These are phyloP conservation scores for Alternaria rosae DNA, from an alignment of 2,329 filamentous ascomycete genomes.

Conservation along the genomic window DNA sequence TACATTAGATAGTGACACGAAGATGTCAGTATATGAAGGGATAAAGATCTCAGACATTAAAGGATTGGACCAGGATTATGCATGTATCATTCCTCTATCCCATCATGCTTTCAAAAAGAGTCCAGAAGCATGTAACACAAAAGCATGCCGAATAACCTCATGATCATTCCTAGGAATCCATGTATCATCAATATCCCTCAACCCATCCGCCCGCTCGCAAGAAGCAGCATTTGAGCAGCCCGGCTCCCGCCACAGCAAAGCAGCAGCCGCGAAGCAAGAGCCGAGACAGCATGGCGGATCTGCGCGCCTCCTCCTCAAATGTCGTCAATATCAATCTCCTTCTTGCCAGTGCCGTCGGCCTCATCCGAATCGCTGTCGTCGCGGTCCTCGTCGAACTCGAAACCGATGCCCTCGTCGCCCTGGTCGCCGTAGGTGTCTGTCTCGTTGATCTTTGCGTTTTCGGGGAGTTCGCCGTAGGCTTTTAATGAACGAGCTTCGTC, in stretches of 20 bases:
- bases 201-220: constrained; percentile 49
- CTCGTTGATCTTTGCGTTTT: constrained; percentile 99
- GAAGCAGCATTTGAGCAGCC: constrained; percentile 51
- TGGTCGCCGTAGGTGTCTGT: constrained; percentile 92
- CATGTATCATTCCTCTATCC: constrained; percentile 10
- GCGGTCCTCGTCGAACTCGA: constrained; percentile 97
- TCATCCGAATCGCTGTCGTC: constrained; percentile 61
- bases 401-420: constrained; percentile 91
- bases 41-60: not conserved
- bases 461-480: constrained; percentile 95
- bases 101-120: constrained; percentile 1
- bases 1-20: too few relatives aligned
- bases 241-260: constrained; percentile 27
- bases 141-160: not conserved
- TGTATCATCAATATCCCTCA: not conserved
- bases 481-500: constrained; percentile 96
- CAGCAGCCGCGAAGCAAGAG: constrained; percentile 19
- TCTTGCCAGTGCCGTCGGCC: constrained; percentile 68
- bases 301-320: constrained; percentile 64
- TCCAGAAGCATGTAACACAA: not conserved
- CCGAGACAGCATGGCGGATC: constrained; percentile 51
- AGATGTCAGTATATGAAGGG: too few relatives aligned
- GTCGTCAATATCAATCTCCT: constrained; percentile 94
- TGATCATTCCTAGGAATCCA: not conserved
- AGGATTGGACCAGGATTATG: constrained; percentile 3